Base-by-base conservation (phyloP, 108 stramenopile species). In the Nitzschia inconspicua region DNA sequence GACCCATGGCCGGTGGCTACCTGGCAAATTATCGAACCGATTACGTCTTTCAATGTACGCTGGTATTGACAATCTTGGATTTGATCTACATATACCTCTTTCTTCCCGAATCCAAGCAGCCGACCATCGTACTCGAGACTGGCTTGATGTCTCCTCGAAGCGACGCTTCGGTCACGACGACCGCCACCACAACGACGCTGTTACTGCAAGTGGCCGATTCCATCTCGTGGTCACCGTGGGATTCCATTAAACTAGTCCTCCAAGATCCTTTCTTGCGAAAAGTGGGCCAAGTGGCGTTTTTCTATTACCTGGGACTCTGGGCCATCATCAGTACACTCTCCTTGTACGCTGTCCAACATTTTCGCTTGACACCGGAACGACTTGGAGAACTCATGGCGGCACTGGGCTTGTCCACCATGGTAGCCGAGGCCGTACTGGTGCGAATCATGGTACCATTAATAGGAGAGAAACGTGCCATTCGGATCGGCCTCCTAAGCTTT, bases 1-100 rank as follows among this genome's bases (percentile, higher is more conserved):
- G 97, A n/a, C 96, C 98, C 16, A 76, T 93, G 63, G 70, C 86
- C 34, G 98, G 98, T n/a, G 95, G 95, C 32, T 96, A 95, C 62
- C 50, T 96, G 14, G 94, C 96, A 4, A 34, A 40, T 32, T 8
- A 55, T 54, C 40, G 65, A 47, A 66, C 66, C 13, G 81, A 85
- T 51, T 76, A 76, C 24, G 94, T 92, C 19, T 92, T 92, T 67
- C 18, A 67, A 5, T 65, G 65, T 27, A 58, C 80, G 2, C 52
- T 95, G 2, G 20, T 82, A 1, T 57, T 95, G 39, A 75, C 90
- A 27, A 24, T 91, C 6, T 28, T 90, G 36, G 90, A 91, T 69
- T 40, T 90, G 26, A 24, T 88, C 0, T 89, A 91, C 68, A 88
- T 95, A 47, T 66, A 84, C 28, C 70, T 75, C 18, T 51, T 88